Conservation (phyloP, 352 stramenopile genomes). For the Halophytophthora batemanensis region DNA sequence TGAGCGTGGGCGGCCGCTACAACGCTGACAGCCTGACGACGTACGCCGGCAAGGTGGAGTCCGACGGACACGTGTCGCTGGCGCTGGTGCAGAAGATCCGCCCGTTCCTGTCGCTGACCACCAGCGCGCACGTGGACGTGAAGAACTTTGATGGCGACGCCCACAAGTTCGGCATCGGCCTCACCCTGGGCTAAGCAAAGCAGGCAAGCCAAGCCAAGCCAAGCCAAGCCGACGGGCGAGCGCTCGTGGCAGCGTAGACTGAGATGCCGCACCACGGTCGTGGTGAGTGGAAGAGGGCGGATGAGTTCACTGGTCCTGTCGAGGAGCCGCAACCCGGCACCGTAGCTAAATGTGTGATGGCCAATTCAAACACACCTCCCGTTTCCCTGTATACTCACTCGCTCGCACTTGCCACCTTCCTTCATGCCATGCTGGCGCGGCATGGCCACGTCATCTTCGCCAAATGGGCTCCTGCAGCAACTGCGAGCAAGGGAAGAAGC, state of each 20-base stretch:
- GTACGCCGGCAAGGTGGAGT: conserved; percentile 86
- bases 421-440: too few relatives aligned
- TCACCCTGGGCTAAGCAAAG: conserved; percentile 81
- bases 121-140: conserved; percentile 83
- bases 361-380: conserved; percentile 22
- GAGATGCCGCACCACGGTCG: neutral
- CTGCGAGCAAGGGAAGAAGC: too few relatives aligned
- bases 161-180: conserved; percentile 89
- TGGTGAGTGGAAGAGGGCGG: conserved; percentile 11
- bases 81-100: conserved; percentile 85
- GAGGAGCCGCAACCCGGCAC: neutral
- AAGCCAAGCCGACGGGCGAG: conserved; percentile 13
- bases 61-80: conserved; percentile 83
- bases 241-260: conserved; percentile 8
- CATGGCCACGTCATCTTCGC: too few relatives aligned
- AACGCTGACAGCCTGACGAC: conserved; percentile 78
- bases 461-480: too few relatives aligned
- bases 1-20: conserved; percentile 82
- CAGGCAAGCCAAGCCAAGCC: too few relatives aligned
- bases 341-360: conserved; percentile 21
- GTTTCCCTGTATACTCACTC: conserved; percentile 14
- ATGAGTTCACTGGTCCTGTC: conserved; percentile 8
- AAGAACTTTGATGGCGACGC: conserved; percentile 91
- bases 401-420: neutral
- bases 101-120: conserved; percentile 80